Conservation (phyloP, 2,329 filamentous ascomycete species). For the Colletotrichum graminicola region DNA sequence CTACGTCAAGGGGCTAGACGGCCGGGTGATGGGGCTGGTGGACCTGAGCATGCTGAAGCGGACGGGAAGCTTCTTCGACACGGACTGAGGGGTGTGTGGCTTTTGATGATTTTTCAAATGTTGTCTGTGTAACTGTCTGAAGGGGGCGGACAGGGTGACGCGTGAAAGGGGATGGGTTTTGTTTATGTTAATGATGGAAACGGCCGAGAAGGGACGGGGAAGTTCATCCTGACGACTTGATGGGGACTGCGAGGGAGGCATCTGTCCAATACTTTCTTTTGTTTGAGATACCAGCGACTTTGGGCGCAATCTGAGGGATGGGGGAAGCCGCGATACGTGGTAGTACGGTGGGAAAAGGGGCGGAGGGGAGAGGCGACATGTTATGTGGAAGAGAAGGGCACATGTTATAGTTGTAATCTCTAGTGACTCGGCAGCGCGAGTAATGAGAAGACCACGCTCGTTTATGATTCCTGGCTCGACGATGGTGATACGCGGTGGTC, state of each 20-base stretch:
- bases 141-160: too few species aligned
- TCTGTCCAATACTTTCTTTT: constrained; percentile 1
- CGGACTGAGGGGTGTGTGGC: constrained; percentile 46
- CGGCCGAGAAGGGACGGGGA: not conserved
- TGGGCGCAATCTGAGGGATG: not conserved
- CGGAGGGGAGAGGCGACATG: not conserved
- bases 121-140: too few species aligned
- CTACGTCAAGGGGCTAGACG: constrained; percentile 58
- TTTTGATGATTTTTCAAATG: not conserved
- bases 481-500: not conserved
- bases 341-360: too few species aligned
- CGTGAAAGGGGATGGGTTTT: not conserved
- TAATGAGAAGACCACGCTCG: not conserved
- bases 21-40: constrained; percentile 60
- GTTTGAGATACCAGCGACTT: constrained; percentile 11
- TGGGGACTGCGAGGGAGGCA: too few species aligned
- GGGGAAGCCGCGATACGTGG: not conserved
- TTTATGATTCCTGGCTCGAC: not conserved
- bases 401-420: not conserved
- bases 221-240: not conserved
- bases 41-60: constrained; percentile 59
- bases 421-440: not conserved
- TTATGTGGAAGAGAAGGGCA: not conserved
- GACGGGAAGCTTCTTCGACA: constrained; percentile 61
- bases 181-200: constrained; percentile 5